Conservation (phyloP, 1,139 yeast genomes). For the Wickerhamiella infanticola region DNA sequence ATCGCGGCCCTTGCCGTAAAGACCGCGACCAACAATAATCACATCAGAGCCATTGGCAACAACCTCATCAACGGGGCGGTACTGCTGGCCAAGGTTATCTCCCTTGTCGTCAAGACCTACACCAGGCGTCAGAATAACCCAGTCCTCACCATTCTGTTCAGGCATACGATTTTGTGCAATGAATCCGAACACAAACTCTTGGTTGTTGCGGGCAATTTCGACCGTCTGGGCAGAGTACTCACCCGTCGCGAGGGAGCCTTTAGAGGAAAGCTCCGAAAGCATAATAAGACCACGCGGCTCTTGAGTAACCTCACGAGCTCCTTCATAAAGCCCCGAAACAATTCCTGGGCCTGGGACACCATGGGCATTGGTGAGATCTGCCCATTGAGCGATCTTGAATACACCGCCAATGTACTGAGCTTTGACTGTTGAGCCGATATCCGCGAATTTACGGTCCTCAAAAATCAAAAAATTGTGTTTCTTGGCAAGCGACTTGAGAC, state of each 20-base stretch:
- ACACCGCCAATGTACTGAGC: slow-evolving; percentile 86
- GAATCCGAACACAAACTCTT: slow-evolving; percentile 86
- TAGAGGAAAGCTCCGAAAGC: slow-evolving; percentile 90
- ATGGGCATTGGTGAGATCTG: slow-evolving; percentile 95
- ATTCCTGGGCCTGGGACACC: slow-evolving; percentile 95
- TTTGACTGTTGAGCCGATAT: slow-evolving; percentile 96
- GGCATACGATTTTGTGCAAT: slow-evolving; percentile 79
- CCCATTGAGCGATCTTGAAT: slow-evolving; percentile 79
- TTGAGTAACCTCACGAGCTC: slow-evolving; percentile 51
- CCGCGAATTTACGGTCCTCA: slow-evolving; percentile 96
- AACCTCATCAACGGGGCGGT: slow-evolving; percentile 80
- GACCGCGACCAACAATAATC: slow-evolving; percentile 93
- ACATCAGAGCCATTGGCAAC: slow-evolving; percentile 74
- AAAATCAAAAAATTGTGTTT: slow-evolving; percentile 78
- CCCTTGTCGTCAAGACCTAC: slow-evolving; percentile 96
- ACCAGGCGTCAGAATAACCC: slow-evolving; percentile 96
- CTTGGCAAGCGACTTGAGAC: slow-evolving; percentile 50
- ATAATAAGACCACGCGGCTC: slow-evolving; percentile 62
- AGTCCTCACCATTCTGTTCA: slow-evolving; percentile 71
- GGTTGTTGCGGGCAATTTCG: slow-evolving; percentile 76
- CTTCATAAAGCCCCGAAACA: slow-evolving; percentile 73
- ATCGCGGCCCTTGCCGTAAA: slow-evolving; percentile 91
- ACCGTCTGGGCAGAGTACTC: slow-evolving; percentile 77
- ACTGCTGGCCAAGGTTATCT: slow-evolving; percentile 94
- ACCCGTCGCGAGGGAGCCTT: slow-evolving; percentile 87